Percentiles rank a stretch among this genome's conserved stretches.
These are phyloP conservation scores for Lentinus brumalis DNA, from an alignment of 768 basidiomycete species.

Conservation along the genomic window DNA sequence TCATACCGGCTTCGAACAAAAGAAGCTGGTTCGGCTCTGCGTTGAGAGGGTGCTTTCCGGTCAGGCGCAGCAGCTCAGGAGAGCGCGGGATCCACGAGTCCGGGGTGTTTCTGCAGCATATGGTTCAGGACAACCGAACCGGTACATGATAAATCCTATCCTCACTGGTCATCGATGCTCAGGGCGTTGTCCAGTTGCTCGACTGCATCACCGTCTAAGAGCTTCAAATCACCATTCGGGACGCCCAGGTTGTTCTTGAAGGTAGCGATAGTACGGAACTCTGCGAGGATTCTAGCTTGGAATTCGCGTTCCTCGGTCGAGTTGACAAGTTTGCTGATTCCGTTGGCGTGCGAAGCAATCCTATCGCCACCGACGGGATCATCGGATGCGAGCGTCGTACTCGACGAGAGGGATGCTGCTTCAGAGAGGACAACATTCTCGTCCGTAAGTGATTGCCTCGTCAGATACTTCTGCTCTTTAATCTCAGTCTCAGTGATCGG, in stretches of 20 bases:
- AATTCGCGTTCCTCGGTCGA: background rate
- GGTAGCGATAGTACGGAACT: conserved; percentile 9
- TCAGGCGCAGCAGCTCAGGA: conserved; percentile 15
- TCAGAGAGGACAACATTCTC: background rate
- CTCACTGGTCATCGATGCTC: conserved; percentile 26
- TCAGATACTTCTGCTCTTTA: conserved; percentile 19
- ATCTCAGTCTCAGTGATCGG: conserved; percentile 18
- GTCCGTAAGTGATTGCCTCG: background rate
- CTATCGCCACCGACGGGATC: background rate
- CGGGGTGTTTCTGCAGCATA: conserved; percentile 13
- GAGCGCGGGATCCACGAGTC: conserved; percentile 28
- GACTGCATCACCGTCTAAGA: conserved; percentile 15
- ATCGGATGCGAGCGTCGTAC: background rate
- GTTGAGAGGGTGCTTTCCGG: conserved; percentile 25
- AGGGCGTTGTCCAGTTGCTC: conserved; percentile 21
- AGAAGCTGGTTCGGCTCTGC: conserved; percentile 18
- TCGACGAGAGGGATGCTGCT: background rate
- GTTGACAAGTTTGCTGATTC: background rate
- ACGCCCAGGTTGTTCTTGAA: conserved; percentile 19
- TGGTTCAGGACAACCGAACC: background rate
- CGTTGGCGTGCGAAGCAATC: background rate
- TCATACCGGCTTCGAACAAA: conserved; percentile 23
- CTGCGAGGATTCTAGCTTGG: conserved; percentile 6
- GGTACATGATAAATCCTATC: background rate
- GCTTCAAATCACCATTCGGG: conserved; percentile 13